A percentile compares a stretch with the other conserved stretches of the same genome.
Evolutionary conservation across 2,329 filamentous ascomycete species (phyloP).

Genomic region (Penicillium brevicompactum): DNA sequence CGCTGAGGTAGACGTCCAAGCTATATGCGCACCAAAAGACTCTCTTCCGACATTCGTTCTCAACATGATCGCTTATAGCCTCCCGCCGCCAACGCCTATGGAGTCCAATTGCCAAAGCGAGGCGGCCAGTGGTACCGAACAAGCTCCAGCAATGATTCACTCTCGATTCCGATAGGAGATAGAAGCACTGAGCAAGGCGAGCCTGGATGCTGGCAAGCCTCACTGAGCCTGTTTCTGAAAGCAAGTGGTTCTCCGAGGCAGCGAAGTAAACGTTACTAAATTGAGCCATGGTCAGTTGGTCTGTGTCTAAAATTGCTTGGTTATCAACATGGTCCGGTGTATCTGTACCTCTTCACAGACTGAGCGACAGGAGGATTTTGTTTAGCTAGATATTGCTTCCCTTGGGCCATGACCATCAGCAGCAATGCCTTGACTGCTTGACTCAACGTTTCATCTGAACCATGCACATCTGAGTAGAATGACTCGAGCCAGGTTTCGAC

Average conservation of each 20-base stretch:
- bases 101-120: conserved; percentile 38
- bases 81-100: conserved; percentile 22
- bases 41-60: conserved; percentile 17
- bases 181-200: conserved; percentile 41
- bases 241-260: conserved; percentile 33
- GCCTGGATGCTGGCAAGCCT: conserved; percentile 43
- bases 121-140: conserved; percentile 35
- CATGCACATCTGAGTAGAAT: neutral
- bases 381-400: conserved; percentile 45
- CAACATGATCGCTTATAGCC: conserved; percentile 11
- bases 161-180: conserved; percentile 35
- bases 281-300: conserved; percentile 4
- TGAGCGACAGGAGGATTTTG: conserved; percentile 15
- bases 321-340: neutral
- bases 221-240: conserved; percentile 35
- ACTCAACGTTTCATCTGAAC: neutral
- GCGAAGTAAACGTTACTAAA: conserved; percentile 22
- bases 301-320: neutral
- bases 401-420: conserved; percentile 58
- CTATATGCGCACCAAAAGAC: conserved; percentile 24
- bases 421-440: conserved; percentile 46
- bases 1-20: conserved; percentile 22
- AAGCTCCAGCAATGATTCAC: conserved; percentile 41
- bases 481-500: neutral
- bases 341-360: conserved; percentile 15